Evolutionary conservation across 2,329 filamentous ascomycete species (phyloP), one percentile per base, ranked within the genome.

Genomic region (Trichoderma hamatum): DNA sequence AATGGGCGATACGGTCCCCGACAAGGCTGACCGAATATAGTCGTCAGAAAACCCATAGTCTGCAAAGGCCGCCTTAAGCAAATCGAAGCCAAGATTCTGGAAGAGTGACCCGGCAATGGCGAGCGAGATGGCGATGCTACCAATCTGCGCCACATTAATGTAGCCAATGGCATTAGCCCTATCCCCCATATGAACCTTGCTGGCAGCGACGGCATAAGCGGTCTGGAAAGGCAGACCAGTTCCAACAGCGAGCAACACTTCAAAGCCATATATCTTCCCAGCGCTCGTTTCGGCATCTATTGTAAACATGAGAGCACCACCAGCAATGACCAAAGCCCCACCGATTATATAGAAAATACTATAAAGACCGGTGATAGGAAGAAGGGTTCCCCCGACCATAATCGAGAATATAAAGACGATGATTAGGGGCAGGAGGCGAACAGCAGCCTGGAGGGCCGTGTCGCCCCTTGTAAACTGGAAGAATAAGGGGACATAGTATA

Each of bases 401-500:
- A 26, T n/a, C 4, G 14, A 34, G 10, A 68, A 46, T 5, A 56
- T 21, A n/a, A 68, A 39, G 1, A 60, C n/a, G 19, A n/a, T 14
- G 54, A 84, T 80, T 62, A 82, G 78, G 0, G 83, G 81, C 7
- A 84, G 73, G 1, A 84, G 74, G 11, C 78, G 75, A 0, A 82
- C 77, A 0, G 75, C 82, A 11, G 82, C 78, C 16, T 79, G 69
- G 3, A 84, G 72, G 0, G 82, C 76, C 0, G 72, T 75, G 52
- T 84, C 83, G 5, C 78, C 79, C 1, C 76, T 75, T 0, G 78
- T 78, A 72, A 85, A 86, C 70, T 84, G 81, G 73, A 86, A 86
- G 73, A 79, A 84, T 0, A 86, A 73, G 0, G 85, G 84, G 6
- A 85, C 80, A 71, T 82, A 86, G 73, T 85, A 86, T n/a, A 82